Base-by-base conservation (phyloP, 129 eudicot genomes). In the Calendula officinalis region DNA sequence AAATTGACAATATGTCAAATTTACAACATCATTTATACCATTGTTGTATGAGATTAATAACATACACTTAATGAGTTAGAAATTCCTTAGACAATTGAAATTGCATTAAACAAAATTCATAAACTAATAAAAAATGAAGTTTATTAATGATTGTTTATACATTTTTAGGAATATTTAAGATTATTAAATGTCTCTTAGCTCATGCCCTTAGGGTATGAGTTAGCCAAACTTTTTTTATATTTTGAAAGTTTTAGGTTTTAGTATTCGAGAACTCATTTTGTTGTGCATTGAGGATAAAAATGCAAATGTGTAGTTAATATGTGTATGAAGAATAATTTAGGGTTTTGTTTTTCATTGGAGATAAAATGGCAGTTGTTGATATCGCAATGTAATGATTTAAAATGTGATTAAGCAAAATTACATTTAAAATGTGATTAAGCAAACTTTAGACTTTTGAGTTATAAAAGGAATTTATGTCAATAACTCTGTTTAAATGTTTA, bases 1-100 rank as follows among this genome's bases (percentile, higher is more conserved):
- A 40, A 67, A 67, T 42, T 55, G 55, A 42, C 55, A 67, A 4
- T 34, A 17, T 41, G 15, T 41, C 30, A 32, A 62, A 54, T 40
- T 54, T 54, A 34, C n/a, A 11, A 41, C 54, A 13, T n/a, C 44
- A n/a, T 55, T 11, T 57, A 14, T 13, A 33, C 32, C n/a, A n/a
- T n/a, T n/a, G n/a, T n/a, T n/a, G n/a, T n/a, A n/a, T n/a, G n/a
- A n/a, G n/a, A n/a, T n/a, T n/a, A n/a, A n/a, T n/a, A n/a, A n/a
- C n/a, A n/a, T n/a, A n/a, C n/a, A n/a, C n/a, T n/a, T n/a, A n/a
- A n/a, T n/a, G n/a, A n/a, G n/a, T n/a, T n/a, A n/a, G n/a, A n/a
- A n/a, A n/a, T n/a, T n/a, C n/a, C n/a, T n/a, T n/a, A n/a, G n/a
- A n/a, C n/a, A n/a, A n/a, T n/a, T n/a, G n/a, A n/a, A n/a, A n/a